Evolutionary conservation across 2,329 filamentous ascomycete species (phyloP), one percentile per base, ranked within the genome.

Genomic region (Xylaria sp.): DNA sequence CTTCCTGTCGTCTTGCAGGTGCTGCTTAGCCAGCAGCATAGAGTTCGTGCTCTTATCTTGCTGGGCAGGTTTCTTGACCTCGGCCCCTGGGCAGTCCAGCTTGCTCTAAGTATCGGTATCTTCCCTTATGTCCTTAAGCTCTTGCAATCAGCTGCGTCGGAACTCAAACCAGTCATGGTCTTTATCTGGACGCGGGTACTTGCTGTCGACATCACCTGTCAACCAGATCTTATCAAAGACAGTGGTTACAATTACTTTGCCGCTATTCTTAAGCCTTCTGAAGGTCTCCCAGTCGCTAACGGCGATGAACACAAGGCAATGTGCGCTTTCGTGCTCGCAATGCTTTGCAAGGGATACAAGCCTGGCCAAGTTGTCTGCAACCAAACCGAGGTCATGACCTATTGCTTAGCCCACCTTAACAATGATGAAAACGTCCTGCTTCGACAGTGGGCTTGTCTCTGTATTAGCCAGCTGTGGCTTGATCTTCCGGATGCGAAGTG

Each of bases 81-180:
- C 40, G 95, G 95, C 0, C 95, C 95, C 0, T 99, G 95, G 95
- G 96, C 95, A 31, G 95, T 99, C n/a, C 95, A 98, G 75, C 87
- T 99, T 42, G 95, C 95, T 15, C 84, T 99, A 15, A 97, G 94
- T 76, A 99, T 99, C 65, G 95, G 95, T 23, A 99, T 99, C 66
- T 99, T 99, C 77, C 95, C 95, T 0, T 99, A 99, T 74, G 95
- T 99, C n/a, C 81, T 99, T 35, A 99, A 99, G 78, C 83, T 99
- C 25, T 82, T 99, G 17, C 95, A 99, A 76, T 98, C 95, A 4
- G 94, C 96, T 49, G 95, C 95, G 0, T 87, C 92, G 49, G 95
- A 99, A 76, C 80, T 99, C 65, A 98, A 98, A 74, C 94, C 95
- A 0, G 94, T 98, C 63, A 98, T 99, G 95, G 94, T 99, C 4